Base-by-base conservation (phyloP, 371 early-diverging fungal genomes). In the Syncephalastrum contaminatum region DNA sequence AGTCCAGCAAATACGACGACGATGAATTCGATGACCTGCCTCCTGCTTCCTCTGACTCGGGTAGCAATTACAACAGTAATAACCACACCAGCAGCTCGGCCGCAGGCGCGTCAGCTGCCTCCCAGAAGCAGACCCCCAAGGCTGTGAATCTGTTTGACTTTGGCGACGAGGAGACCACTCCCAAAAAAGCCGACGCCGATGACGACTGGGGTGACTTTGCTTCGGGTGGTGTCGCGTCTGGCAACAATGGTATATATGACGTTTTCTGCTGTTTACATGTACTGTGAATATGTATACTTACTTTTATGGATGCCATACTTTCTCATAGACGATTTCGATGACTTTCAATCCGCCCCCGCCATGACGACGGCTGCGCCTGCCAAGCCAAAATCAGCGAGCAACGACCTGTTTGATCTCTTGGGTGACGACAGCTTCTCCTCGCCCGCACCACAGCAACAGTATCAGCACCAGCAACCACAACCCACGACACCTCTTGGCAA, bases 71-170 rank as follows among this genome's bases (percentile, higher is more conserved):
- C 27, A 45, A 52, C 36, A 49, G 22, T 36, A 54, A 22, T 27
- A 16, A 14, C 12, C 36, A 30, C 10, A 30, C 52, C 7, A 46
- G 52, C 47, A 48, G 41, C 27, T 43, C 59, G 10, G 39, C 62
- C 27, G n/a, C 43, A 13, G 30, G 59, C 16, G 66, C 62, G 24
- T 40, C 64, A 22, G 20, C 66, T 27, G 43, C 60, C 2, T 18
- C 57, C 21, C 53, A 64, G 51, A 68, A 63, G 51, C 52, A 30
- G 41, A 52, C 41, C 43, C 43, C 16, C 36, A 59, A 78, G 30
- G 86, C 78, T 56, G 76, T 70, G 16, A 80, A 81, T 54, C 49
- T 85, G 53, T 82, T 85, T 63, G 83, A 85, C 56, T 85, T 85
- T 58, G 86, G 36, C 36, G 36, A 82, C 48, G 77, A 77, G 56